Base-by-base conservation (phyloP, 2,329 filamentous ascomycete genomes). In the Trichoderma sp. region DNA sequence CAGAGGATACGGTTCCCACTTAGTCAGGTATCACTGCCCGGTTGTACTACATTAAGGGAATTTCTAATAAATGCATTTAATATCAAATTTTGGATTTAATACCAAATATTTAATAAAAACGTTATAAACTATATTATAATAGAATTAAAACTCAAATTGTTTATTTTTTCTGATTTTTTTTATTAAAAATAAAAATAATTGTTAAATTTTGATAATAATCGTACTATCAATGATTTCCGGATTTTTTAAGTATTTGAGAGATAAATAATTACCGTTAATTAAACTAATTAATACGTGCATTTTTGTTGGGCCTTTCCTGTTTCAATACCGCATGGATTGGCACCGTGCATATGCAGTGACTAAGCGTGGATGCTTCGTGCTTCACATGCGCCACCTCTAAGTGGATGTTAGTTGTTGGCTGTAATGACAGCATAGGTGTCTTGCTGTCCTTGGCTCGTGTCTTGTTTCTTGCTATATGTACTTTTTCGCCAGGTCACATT, bases 311-410 rank as follows among this genome's bases (percentile, higher is more conserved):
- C n/a, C 43, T 51, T 47, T 11, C 9, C n/a, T 51, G 43, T 51
- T 12, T 12, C n/a, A 51, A 21, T 21, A 2, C 28, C 30, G 7
- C 6, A 32, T 26, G 6, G 14, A 21, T 57, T 12, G 15, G 47
- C 18, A 47, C 47, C 32, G 43, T 67, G 51, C 51, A 64, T 43
- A 5, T 30, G 24, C 18, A 39, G 56, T 69, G 65, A 69, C 65
- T 69, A 69, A 69, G 65, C 65, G n/a, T 6, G 24, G 39, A 32
- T 60, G 21, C 24, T 32, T 51, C n/a, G 24, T 61, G 28, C 65
- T 69, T 47, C 65, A 69, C 34, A 69, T 69, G 65, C 56, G 30
- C 65, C 15, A 39, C 65, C 56, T 32, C 56, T 21, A 60, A 57
- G 32, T 69, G 57, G 65, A 69, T 69, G 28, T 8, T 32, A 51